phyloP scores from a whole-genome alignment of 805 yeast species.

The Komagataella kurtzmanii region DNA sequence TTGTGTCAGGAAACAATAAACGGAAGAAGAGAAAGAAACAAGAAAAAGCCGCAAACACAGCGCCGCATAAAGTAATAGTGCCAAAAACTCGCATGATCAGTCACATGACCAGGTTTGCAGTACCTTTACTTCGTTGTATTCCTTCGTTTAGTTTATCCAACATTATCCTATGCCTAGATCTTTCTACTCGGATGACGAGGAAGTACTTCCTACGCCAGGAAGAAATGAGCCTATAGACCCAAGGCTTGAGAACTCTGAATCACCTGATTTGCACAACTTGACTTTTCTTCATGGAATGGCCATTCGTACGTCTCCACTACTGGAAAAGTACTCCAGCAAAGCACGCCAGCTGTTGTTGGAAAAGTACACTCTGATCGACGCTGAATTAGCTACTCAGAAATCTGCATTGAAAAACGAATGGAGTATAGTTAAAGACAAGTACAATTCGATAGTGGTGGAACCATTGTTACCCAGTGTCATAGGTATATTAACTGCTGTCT shows the following conservation, averaged over 20 bases:
- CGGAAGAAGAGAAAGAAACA: neutral
- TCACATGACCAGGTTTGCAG: neutral
- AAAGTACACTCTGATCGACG: slow-evolving; percentile 21
- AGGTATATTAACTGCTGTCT: slow-evolving; percentile 39
- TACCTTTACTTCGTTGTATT: neutral
- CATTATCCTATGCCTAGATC: slow-evolving; percentile 14
- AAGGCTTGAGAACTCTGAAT: slow-evolving; percentile 24
- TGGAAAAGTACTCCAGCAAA: slow-evolving; percentile 27
- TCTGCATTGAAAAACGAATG: slow-evolving; percentile 34
- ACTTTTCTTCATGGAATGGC: slow-evolving; percentile 38
- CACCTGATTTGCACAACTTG: slow-evolving; percentile 16
- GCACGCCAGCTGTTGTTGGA: slow-evolving; percentile 24
- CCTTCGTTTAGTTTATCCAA: neutral
- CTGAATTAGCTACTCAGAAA: slow-evolving; percentile 31
- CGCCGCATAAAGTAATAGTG: neutral
- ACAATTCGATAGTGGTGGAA: slow-evolving; percentile 27
- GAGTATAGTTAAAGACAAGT: slow-evolving; percentile 14
- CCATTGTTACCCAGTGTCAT: slow-evolving; percentile 43
- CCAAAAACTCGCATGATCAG: neutral
- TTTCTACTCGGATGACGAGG: slow-evolving; percentile 41
- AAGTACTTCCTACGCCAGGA: slow-evolving; percentile 34
- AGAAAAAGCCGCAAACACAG: neutral
- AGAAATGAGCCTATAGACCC: slow-evolving; percentile 21
- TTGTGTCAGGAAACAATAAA: neutral
- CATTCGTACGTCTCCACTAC: slow-evolving; percentile 32